Percentiles rank a stretch among this genome's conserved stretches.
These are phyloP conservation scores for Amanita phalloides DNA, from an alignment of 768 basidiomycete genomes.

Conservation along the genomic window DNA sequence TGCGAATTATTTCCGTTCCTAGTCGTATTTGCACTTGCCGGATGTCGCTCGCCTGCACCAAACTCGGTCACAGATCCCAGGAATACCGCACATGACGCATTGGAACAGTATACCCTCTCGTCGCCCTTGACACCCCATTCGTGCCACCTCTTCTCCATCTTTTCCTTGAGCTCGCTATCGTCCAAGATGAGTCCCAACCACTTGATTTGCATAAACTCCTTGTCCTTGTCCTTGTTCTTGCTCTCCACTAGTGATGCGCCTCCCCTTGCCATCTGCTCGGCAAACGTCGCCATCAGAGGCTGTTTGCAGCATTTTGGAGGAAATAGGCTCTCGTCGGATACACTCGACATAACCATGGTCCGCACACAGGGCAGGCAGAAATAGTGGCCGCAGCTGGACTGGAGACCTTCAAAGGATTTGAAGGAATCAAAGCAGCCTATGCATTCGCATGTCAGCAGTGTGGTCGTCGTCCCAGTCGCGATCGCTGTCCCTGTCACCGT, in stretches of 20 bases:
- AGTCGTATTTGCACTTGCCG: neutral
- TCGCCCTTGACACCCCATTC: neutral
- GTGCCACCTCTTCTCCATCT: neutral
- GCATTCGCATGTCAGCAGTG: conserved; percentile 18
- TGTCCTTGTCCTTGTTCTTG: neutral
- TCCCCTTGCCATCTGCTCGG: neutral
- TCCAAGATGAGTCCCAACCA: neutral
- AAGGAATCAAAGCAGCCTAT: conserved; percentile 29
- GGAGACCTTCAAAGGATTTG: conserved; percentile 14
- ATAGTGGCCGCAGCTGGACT: conserved; percentile 31
- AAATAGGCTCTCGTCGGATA: conserved; percentile 38
- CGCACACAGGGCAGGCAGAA: conserved; percentile 35
- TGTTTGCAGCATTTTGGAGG: conserved; percentile 38
- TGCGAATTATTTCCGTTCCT: neutral
- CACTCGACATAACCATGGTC: conserved; percentile 28
- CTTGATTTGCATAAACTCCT: neutral
- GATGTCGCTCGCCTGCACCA: neutral
- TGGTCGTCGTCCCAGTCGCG: too few relatives aligned
- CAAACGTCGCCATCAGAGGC: neutral
- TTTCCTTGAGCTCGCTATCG: neutral
- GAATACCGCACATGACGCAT: conserved; percentile 20
- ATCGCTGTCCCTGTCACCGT: neutral
- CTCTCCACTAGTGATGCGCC: neutral
- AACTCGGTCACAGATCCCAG: neutral
- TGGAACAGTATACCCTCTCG: conserved; percentile 11